Evolutionary conservation across 2,329 filamentous ascomycete genomes (phyloP), one percentile per base, ranked within the genome.

Genomic region (Ascomycota sp.): DNA sequence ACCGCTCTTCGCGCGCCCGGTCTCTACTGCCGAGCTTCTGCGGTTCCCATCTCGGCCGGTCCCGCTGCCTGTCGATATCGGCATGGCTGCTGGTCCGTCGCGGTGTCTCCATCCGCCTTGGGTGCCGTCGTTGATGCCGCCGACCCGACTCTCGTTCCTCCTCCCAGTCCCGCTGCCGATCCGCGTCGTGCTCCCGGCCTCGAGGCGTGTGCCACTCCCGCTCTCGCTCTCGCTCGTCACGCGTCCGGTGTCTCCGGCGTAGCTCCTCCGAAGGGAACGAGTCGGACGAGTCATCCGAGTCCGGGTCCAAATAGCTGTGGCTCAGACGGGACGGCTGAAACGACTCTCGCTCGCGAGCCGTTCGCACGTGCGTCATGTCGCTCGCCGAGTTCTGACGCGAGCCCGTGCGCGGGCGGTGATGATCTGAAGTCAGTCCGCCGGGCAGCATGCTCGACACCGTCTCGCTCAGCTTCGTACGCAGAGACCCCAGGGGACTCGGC

Each of bases 81-180:
- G 58, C 56, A 34, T 63, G 60, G 38, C 60, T 64, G 43, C 60
- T 63, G 3, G 61, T 58, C 27, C 61, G 47, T 28, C 58, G 48
- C 20, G 54, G 45, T 10, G 47, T 40, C 2, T 57, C 56, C 2
- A 56, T 51, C n/a, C 57, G 50, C 20, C 50, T 43, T 9, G 52
- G 40, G 36, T 57, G 52, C 19, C 34, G 39, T 21, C 44, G 44
- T 7, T 51, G 50, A 27, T 51, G 47, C 30, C 47, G 40, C 23
- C 38, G 35, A 13, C 40, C 37, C 1, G 41, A 33, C 11, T 51
- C 51, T 22, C 44, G 43, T 7, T 52, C 51, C 12, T 45, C 45
- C 10, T 45, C 48, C 23, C 44, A 39, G 4, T 50, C 47, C 5
- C 40, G 40, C 7, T 51, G 46, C 5, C 42, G 36, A 27, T 55